Evolutionary conservation across 2,329 filamentous ascomycete species (phyloP), one percentile per base, ranked within the genome.

Genomic region (Fragosphaeria purpurea): DNA sequence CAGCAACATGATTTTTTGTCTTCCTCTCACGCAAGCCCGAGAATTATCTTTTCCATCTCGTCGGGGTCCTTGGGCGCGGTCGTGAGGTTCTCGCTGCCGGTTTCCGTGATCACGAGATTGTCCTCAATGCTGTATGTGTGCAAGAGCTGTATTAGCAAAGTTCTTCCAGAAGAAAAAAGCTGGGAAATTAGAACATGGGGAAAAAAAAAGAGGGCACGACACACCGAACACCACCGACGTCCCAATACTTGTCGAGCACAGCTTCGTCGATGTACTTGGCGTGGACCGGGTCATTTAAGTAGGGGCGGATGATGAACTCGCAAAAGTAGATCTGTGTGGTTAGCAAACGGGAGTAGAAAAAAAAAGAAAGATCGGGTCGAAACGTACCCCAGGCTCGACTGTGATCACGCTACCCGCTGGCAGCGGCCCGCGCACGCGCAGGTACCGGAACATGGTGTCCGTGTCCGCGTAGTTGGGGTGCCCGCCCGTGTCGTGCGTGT

Each of bases 401-500:
- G 93, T 98, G 48, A 98, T 83, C 31, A 98, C 88, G 46, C 84
- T 84, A 7, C 86, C 85, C 0, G 82, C 83, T 0, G 88, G 88
- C 45, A 96, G 66, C 30, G 69, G 75, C 10, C 86, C 84, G 48
- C 93, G 74, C 40, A 95, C 83, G 43, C 93, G 76, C 53, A 98
- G 71, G 63, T 96, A 97, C 48, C 81, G 77, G 69, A 96, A 97
- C 76, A 96, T 80, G 38, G 79, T 72, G 64, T 98, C 90, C 53
- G 77, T 71, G 63, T 98, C 93, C 7, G 73, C 73, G 60, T 86
- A 88, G 66, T 90, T 85, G 38, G 86, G 74, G 63, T 88, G 82
- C 30, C 86, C 87, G 54, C 85, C 86, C 0, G 82, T 86, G 62
- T 96, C 90, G 65, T 96, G 90, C 2, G 89, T 94, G 64, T 96